These are phyloP conservation scores for Encephalitozoon romaleae DNA, from an alignment of 371 early-diverging fungal genomes.

Conservation along the genomic window DNA sequence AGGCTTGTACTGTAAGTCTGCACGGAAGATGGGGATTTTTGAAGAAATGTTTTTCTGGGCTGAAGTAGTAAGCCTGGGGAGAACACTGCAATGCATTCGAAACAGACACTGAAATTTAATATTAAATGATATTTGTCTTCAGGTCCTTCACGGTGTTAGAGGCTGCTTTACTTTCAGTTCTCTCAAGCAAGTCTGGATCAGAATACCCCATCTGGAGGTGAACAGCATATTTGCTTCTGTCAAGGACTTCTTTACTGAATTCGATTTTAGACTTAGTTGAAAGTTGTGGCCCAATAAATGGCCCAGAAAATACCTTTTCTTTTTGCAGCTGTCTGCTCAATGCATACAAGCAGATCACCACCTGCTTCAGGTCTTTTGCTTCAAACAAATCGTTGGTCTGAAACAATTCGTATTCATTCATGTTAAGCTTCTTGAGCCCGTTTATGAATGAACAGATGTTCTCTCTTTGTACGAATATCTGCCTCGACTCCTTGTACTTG, in stretches of 20 bases:
- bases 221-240: conserved; percentile 49
- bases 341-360: conserved; percentile 65
- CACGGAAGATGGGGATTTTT: background rate
- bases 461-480: conserved; percentile 75
- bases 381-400: conserved; percentile 80
- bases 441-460: conserved; percentile 72
- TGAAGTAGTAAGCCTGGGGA: background rate
- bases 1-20: background rate
- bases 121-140: background rate
- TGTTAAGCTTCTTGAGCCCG: conserved; percentile 65
- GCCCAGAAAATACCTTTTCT: conserved; percentile 60
- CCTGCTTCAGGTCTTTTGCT: conserved; percentile 70
- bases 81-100: background rate
- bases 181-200: background rate
- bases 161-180: background rate
- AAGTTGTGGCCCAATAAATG: conserved; percentile 59
- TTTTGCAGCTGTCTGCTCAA: conserved; percentile 71
- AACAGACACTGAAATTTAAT: background rate
- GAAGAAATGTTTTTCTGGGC: conserved; percentile 22
- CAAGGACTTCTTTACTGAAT: conserved; percentile 55
- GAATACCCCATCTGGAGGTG: conserved; percentile 42
- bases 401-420: conserved; percentile 71
- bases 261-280: conserved; percentile 37
- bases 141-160: background rate
- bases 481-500: conserved; percentile 64